Base-by-base conservation (phyloP, 1,139 yeast genomes). In the Taphrina pruni region DNA sequence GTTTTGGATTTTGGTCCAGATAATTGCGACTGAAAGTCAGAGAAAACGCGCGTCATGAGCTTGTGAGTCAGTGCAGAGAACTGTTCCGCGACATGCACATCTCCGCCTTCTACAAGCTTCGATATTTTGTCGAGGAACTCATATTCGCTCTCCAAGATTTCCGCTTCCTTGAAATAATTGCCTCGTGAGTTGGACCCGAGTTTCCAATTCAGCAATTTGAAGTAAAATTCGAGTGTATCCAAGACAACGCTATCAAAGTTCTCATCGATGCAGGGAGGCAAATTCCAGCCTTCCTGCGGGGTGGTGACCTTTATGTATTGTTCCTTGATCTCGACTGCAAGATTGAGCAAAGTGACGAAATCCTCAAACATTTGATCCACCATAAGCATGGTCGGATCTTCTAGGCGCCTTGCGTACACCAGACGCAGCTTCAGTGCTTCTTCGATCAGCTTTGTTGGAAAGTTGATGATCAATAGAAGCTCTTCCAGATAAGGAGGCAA, bases 321-420 rank as follows among this genome's bases (percentile, higher is more conserved):
- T 72, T 85, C 86, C 76, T 91, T 88, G 58, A 92, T 86, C 72
- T 87, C 90, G 35, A 90, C 82, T 0, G 97, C 95, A 60, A 92
- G 82, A 57, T 86, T 84, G 67, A 93, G 85, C 76, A 91, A 91
- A 0, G 88, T 84, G 73, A 88, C 88, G 76, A 93, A 88, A 77
- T 92, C 97, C 61, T 87, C 94, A 73, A 94, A 85, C 86, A 91
- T 89, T 79, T 93, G 97, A 78, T 94, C 98, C 73, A 94, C 90
- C 88, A 93, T 90, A 93, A 92, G 89, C 86, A 92, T 86, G 0
- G 98, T 92, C 0, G 97, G 97, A 74, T 90, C 90, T 69, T 85
- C 87, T 70, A 93, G 80, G 74, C 89, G 88, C 77, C 85, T 84
- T 3, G 98, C 97, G 76, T 91, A 92, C 1, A 84, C 82, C 66